These are phyloP conservation scores for Umbellularia californica DNA, from an alignment of 164 flowering plant genomes.

Conservation along the genomic window DNA sequence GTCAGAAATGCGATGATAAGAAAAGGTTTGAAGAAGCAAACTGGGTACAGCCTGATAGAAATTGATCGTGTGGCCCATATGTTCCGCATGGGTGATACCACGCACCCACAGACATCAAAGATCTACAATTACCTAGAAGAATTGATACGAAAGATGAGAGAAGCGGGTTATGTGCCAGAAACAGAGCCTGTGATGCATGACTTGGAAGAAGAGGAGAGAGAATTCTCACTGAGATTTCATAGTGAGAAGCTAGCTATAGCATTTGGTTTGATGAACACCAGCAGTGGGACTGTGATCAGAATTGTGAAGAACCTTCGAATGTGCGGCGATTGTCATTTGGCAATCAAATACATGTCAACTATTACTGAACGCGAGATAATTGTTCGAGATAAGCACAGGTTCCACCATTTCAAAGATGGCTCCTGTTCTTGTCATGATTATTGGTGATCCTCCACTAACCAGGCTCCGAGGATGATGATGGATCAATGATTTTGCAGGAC, in stretches of 20 bases:
- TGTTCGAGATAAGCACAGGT: conserved; percentile 70
- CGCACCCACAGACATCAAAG: conserved; percentile 41
- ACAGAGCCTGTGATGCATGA: conserved; percentile 58
- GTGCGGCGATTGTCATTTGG: conserved; percentile 73
- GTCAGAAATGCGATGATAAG: conserved; percentile 54
- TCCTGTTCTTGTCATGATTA: conserved; percentile 65
- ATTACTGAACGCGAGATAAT: conserved; percentile 49
- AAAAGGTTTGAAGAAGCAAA: conserved; percentile 55
- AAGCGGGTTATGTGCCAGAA: conserved; percentile 55
- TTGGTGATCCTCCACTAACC: conserved; percentile 37
- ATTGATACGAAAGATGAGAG: conserved; percentile 44
- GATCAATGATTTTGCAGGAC: background rate
- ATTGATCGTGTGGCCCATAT: conserved; percentile 38
- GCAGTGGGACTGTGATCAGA: conserved; percentile 31
- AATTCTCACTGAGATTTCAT: conserved; percentile 56
- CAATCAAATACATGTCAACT: conserved; percentile 53
- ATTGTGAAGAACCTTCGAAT: conserved; percentile 74
- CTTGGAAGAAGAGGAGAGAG: conserved; percentile 70
- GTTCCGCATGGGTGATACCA: conserved; percentile 65
- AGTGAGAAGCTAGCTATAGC: conserved; percentile 83
- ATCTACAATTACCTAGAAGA: conserved; percentile 56
- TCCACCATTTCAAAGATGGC: conserved; percentile 70
- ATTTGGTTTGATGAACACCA: conserved; percentile 54
- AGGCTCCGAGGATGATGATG: background rate
- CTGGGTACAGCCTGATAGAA: conserved; percentile 68